Base-by-base conservation (phyloP, 2,329 filamentous ascomycete species). In the Fusarium annulatum region DNA sequence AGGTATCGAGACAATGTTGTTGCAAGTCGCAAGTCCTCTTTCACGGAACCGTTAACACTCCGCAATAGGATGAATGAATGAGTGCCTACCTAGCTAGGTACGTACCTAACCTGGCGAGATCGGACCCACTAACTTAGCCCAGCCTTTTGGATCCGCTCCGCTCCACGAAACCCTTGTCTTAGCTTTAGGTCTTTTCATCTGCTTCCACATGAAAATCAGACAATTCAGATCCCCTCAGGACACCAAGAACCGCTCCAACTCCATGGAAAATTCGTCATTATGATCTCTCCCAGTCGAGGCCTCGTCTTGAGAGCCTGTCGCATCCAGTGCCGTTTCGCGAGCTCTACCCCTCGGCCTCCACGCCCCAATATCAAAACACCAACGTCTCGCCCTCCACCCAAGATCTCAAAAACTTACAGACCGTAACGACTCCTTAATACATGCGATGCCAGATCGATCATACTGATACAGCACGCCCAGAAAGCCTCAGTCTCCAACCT, bases 241-340 rank as follows among this genome's bases (percentile, higher is more conserved):
- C 45, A 33, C 66, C 36, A 49, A 18, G 10, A 16, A 52, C 23
- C 26, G 26, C n/a, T 41, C 21, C 48, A 46, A 60, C 48, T 21
- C 46, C 45, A 77, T 68, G 72, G 53, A 55, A 61, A 75, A 75
- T 67, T 55, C 38, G 18, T 49, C 45, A 63, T 71, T 51, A 83
- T 83, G 82, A 82, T 77, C n/a, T 28, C 56, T 39, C 61, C 77
- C 51, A 74, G 67, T 67, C 76, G 80, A 73, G 77, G 78, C 73
- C 69, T 79, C 52, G 12, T 55, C 10, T 57, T 52, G 48, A 72
- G 69, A 67, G 65, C 63, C 49, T 48, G 61, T 30, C 64, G 65
- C 19, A 55, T 53, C 39, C 76, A 78, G 73, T 78, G 77, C 71
- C 81, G 81, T 57, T 73, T 75, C 53, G 76, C 80, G 34, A 81